Conservation (phyloP, 768 basidiomycete genomes). For the Cyclocybe aegerita region DNA sequence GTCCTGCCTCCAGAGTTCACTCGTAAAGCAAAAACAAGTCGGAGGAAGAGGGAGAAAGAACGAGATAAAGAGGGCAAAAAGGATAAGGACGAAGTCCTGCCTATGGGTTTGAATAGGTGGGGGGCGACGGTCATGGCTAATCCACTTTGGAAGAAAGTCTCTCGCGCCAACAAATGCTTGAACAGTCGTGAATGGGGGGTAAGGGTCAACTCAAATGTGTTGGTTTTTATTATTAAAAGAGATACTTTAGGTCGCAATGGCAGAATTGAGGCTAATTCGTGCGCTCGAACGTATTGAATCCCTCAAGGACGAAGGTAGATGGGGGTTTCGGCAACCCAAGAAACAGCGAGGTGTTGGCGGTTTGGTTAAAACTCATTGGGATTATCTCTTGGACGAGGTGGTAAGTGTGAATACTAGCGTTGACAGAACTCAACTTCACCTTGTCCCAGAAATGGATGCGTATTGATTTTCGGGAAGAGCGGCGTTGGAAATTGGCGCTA, state of each 20-base stretch:
- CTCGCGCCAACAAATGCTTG: constrained; percentile 73
- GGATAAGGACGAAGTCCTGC: constrained; percentile 60
- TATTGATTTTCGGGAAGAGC: constrained; percentile 91
- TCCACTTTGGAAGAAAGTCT: constrained; percentile 69
- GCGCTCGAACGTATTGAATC: constrained; percentile 83
- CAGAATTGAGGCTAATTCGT: constrained; percentile 74
- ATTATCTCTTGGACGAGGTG: constrained; percentile 96
- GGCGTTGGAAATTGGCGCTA: constrained; percentile 85
- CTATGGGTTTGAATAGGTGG: constrained; percentile 72
- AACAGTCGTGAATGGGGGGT: constrained; percentile 84
- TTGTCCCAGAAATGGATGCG: constrained; percentile 89
- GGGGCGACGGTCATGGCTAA: constrained; percentile 73
- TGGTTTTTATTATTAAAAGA: background rate
- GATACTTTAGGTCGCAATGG: constrained; percentile 64
- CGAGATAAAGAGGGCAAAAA: constrained; percentile 43
- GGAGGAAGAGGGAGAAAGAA: constrained; percentile 47
- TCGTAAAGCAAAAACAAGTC: constrained; percentile 35
- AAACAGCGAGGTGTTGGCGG: constrained; percentile 83
- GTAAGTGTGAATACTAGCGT: constrained; percentile 38
- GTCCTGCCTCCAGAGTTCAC: constrained; percentile 53
- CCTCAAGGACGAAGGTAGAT: constrained; percentile 75
- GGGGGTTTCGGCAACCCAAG: constrained; percentile 95
- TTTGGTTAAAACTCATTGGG: constrained; percentile 85
- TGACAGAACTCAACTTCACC: background rate
- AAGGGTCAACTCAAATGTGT: constrained; percentile 27